Evolutionary conservation across 352 stramenopile species (phyloP), one percentile per base, ranked within the genome.

Genomic region (Globisporangium parvum): DNA sequence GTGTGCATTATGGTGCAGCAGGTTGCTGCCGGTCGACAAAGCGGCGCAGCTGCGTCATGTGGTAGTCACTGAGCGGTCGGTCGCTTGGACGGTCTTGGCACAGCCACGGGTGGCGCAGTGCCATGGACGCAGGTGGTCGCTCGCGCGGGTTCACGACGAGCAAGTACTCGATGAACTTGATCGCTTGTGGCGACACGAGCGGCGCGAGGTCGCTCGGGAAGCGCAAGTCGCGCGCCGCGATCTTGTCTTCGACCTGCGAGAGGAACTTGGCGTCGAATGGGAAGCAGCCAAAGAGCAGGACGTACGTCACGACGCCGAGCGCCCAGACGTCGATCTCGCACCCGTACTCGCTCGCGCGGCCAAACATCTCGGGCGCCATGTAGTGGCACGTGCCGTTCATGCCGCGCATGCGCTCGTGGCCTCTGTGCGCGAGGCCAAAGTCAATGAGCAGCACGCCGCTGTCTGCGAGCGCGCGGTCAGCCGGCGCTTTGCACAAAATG

Each of bases 321-420:
- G 84, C 77, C 84, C 84, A 94, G 2, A 94, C 47, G 53, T 94
- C 84, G 50, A 93, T 79, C 21, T 79, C 74, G 41, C 65, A 70
- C 48, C 70, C 77, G 55, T 93, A 93, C 4, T 41, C 37, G 6
- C 65, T 71, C 20, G 80, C 57, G 33, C 73, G 79, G 23, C 69
- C 70, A 55, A 91, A 93, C 73, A 91, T 90, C 62, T 93, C 84
- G 1, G 84, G 84, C 8, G 84, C 84, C 80, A 93, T 91, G 60
- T 88, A 93, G 61, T 91, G 84, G 49, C 75, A 74, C 54, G 84
- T 91, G 51, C 84, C 84, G 60, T 89, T 90, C 76, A 93, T 90
- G 24, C 84, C 84, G 2, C 56, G 74, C 78, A 91, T 89, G 48
- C 1, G n/a, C 33, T 18, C 76, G 65, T 10, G 41, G 20, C 69